Base-by-base conservation (phyloP, 441 rosid genomes). In the Aquilaria agallochum region DNA sequence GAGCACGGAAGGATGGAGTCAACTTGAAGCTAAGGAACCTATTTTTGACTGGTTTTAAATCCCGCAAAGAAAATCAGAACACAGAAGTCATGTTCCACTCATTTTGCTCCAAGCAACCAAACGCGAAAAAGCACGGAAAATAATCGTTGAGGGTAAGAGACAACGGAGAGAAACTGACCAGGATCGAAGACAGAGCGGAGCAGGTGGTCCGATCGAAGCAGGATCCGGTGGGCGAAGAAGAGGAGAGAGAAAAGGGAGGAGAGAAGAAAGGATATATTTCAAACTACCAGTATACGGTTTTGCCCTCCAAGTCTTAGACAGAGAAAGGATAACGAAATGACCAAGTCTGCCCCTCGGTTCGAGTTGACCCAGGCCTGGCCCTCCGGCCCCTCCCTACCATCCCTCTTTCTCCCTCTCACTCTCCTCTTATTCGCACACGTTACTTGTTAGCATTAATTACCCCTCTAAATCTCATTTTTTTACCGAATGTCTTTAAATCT, bases 31-130 rank as follows among this genome's bases (percentile, higher is more conserved):
- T 32, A 27, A 11, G 8, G 2, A 51, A 53, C 0, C 31, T 12
- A 31, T 49, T 20, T 49, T 49, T 12, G 52, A 12, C 20, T n/a
- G 31, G 55, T 15, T 15, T 5, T 8, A 15, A 2, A n/a, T 13
- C 9, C 30, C 5, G 7, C 2, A 40, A 40, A 40, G 5, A 40
- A 40, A 40, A 40, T 40, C 9, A 5, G 5, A 40, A 40, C 7
- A 40, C 2, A 6, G 5, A 40, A 40, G 45, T 1, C 45, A 40
- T 33, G 53, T 54, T 63, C 14, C 32, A 48, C 15, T 15, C 45
- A 2, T 10, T 31, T 49, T 31, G 53, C 34, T 61, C 72, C 40
- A 53, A 5, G 54, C 14, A 65, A 53, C 67, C 76, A 65, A 70
- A 58, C 69, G 53, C 52, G 5, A 31, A 59, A 60, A 42, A 11